Conservation (phyloP, 2,329 filamentous ascomycete species). For the Calonectria ilicicola region DNA sequence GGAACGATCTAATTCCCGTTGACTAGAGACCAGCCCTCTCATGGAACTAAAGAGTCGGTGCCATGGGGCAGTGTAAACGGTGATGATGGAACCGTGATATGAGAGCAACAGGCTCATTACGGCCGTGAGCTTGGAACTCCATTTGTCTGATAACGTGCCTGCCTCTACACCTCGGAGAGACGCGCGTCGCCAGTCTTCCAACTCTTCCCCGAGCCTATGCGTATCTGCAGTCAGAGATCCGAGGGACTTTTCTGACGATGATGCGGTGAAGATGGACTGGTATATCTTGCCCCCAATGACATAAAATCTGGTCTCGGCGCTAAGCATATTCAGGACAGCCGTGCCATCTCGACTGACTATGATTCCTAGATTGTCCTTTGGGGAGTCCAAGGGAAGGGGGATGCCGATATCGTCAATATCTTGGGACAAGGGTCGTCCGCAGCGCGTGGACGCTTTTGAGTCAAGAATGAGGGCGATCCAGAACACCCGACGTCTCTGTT, state of each 20-base stretch:
- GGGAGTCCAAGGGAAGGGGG: background rate
- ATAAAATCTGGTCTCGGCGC: constrained; percentile 5
- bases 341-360: constrained; percentile 7
- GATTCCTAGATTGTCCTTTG: constrained; percentile 14
- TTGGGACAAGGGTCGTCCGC: constrained; percentile 2
- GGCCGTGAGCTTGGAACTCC: constrained; percentile 6
- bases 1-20: background rate
- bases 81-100: constrained; percentile 14
- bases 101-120: constrained; percentile 11
- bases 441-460: constrained; percentile 12
- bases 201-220: background rate
- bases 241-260: constrained; percentile 4
- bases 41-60: constrained; percentile 12
- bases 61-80: constrained; percentile 11
- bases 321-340: background rate
- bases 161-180: background rate
- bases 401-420: constrained; percentile 14
- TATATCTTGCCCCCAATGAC: constrained; percentile 10
- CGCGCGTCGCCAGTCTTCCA: background rate
- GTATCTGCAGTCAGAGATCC: background rate
- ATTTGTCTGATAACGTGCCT: background rate
- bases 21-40: background rate
- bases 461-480: constrained; percentile 16
- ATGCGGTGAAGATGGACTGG: constrained; percentile 1
- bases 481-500: constrained; percentile 10